Percentiles rank a stretch among this genome's conserved stretches.
Evolutionary conservation across 176 grass and related monocot genomes (phyloP).

Genomic region (Ensete ventricosum): DNA sequence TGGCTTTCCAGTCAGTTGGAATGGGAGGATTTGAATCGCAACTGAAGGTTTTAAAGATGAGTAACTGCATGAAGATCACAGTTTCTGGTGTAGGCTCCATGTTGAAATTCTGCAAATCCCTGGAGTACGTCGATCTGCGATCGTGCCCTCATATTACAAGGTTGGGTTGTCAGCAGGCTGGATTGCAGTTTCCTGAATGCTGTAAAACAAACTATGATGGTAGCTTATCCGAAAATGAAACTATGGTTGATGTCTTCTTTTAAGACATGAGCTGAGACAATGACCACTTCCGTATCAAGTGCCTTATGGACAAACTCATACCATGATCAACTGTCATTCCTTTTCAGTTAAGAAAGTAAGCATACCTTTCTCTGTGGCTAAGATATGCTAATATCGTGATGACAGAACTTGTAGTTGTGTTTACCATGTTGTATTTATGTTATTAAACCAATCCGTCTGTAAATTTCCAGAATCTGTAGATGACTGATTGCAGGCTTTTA

Average conservation of each 20-base stretch:
- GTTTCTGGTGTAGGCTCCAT: conserved; percentile 23
- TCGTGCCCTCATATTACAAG: conserved; percentile 53
- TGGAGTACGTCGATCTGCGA: conserved; percentile 63
- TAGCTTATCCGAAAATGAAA: conserved; percentile 35
- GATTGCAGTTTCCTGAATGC: conserved; percentile 44
- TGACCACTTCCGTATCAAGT: neutral
- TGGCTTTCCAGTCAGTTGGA: conserved; percentile 38
- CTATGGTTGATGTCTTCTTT: conserved; percentile 47
- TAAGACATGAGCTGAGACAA: neutral
- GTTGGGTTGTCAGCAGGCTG: conserved; percentile 51
- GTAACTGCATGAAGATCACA: conserved; percentile 39
- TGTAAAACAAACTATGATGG: conserved; percentile 73
- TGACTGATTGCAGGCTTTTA: no score
- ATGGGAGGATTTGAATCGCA: conserved; percentile 27
- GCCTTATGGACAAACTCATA: neutral
- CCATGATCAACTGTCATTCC: neutral
- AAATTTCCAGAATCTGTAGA: no score
- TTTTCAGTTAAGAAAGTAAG: neutral
- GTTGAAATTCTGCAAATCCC: conserved; percentile 35
- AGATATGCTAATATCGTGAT: no score
- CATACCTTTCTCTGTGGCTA: no score
- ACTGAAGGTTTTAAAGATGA: conserved; percentile 55
- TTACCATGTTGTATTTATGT: no score
- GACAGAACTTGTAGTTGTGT: no score
- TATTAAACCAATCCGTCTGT: no score